Percentiles rank a stretch among this genome's conserved stretches.
Evolutionary conservation across 1,139 yeast species (phyloP).

Genomic region (Ogataea hybrid): DNA sequence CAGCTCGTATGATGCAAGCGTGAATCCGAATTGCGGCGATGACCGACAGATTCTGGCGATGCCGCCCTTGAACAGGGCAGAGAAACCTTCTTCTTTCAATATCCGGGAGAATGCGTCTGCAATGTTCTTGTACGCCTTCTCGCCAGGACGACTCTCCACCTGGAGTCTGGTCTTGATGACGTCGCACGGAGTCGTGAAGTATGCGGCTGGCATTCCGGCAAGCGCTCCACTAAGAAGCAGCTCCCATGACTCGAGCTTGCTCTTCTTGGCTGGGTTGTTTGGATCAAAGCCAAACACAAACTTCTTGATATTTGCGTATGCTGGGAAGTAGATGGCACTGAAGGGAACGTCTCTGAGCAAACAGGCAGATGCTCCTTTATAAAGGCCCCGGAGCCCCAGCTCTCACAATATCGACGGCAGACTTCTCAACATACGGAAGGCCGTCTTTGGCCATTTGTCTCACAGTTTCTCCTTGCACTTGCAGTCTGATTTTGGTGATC

Average conservation of each 20-base stretch:
- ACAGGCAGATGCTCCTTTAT: slow-evolving; percentile 92
- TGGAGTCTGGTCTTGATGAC: slow-evolving; percentile 95
- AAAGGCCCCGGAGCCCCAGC: slow-evolving; percentile 81
- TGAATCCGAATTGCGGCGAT: slow-evolving; percentile 97
- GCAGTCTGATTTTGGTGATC: slow-evolving; percentile 91
- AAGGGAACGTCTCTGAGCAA: slow-evolving; percentile 94
- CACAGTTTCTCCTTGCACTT: slow-evolving; percentile 80
- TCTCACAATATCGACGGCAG: slow-evolving; percentile 77
- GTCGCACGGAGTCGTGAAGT: slow-evolving; percentile 93
- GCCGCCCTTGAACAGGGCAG: slow-evolving; percentile 95
- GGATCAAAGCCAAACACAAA: slow-evolving; percentile 85
- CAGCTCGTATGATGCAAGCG: slow-evolving; percentile 92
- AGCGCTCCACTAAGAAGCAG: slow-evolving; percentile 84
- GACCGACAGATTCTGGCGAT: slow-evolving; percentile 93
- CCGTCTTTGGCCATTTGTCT: slow-evolving; percentile 33
- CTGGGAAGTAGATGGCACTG: slow-evolving; percentile 95
- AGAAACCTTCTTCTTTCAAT: slow-evolving; percentile 56
- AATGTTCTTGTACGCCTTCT: slow-evolving; percentile 73
- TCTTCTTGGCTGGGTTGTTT: slow-evolving; percentile 44
- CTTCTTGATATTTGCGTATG: slow-evolving; percentile 90
- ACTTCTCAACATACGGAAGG: slow-evolving; percentile 34
- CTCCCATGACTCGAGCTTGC: slow-evolving; percentile 74
- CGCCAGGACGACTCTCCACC: slow-evolving; percentile 77
- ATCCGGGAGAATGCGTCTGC: slow-evolving; percentile 74
- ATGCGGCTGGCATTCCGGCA: slow-evolving; percentile 99